Base-by-base conservation (phyloP, 2,329 filamentous ascomycete species). In the Seiridium unicorne region DNA sequence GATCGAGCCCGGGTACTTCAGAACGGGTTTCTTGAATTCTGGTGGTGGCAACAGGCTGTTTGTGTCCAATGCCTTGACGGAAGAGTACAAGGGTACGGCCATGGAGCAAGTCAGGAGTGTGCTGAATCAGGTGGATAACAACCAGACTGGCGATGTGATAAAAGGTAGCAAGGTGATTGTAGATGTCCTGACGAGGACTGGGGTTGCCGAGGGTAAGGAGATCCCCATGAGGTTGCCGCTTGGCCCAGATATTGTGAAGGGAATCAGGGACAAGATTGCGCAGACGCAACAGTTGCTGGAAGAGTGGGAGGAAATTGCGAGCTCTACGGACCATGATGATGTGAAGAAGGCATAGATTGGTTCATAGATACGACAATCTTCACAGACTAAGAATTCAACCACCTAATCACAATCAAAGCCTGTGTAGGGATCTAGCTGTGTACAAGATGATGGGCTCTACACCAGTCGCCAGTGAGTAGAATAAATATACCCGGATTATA, bases 161-260 rank as follows among this genome's bases (percentile, higher is more conserved):
- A 86, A 86, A 73, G 85, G 81, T 0, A 73, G 74, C 6, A 76
- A 72, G 59, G 76, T 83, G 1, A 74, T 86, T 35, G 76, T 87
- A 4, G 85, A 89, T 63, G 74, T 85, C 11, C 64, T 89, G 64
- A 85, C 81, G 6, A 74, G 74, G 48, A 77, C 73, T 2, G 84
- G 84, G 0, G 73, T 74, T 32, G 82, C 75, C 2, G 26, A 68
- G 46, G 84, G 81, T 0, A 81, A 70, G 63, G 75, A 79, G 26
- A 72, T 88, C 1, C 86, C 85, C 0, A 64, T 81, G 11, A 73
- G 85, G 35, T 65, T 89, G 54, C 72, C 79, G n/a, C 69, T 89
- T 46, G 87, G 86, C 0, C 76, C 72, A 6, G 85, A 88, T 68
- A 72, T 73, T 5, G 66, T 81, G n/a, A 62, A 68, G 4, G 68